Base-by-base conservation (phyloP, 164 flowering plant genomes). In the Umbilicus rupestris region DNA sequence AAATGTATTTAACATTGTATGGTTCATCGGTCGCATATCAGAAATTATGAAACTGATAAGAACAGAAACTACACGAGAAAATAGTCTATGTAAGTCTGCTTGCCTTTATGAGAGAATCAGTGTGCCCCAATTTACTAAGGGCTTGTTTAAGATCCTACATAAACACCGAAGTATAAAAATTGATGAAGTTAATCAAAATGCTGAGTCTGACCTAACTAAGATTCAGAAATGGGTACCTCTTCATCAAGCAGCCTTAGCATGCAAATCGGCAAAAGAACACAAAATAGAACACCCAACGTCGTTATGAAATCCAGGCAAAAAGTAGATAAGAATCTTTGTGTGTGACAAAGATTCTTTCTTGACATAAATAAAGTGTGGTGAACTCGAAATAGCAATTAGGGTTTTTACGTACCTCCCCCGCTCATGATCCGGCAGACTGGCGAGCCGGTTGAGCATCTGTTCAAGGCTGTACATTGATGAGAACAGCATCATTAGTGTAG, bases 81-180 rank as follows among this genome's bases (percentile, higher is more conserved):
- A n/a, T n/a, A 31, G 24, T 11, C 15, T 35, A 62, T 10, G 29
- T 58, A 4, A 24, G 24, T 0, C 10, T 20, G 47, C 29, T 16
- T 10, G 79, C 85, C 85, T 80, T 74, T 7, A 82, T 46, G 26
- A 72, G 80, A 50, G 83, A 66, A 70, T 75, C 79, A 6, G 63
- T 57, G 75, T 78, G 72, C 73, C 64, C 15, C 47, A 37, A 31
- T 2, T 44, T 44, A n/a, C 37, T 52, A 47, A 65, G 29, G 46
- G 65, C 17, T 29, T 16, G 47, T 15, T 16, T 35, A 17, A 39
- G 22, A 30, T 3, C 12, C 30, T 47, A 52, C 7, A 24, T 10
- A 17, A 59, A 7, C 6, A 35, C 8, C 0, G 2, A 67, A 20
- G 4, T 28, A 57, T 3, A 15, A 71, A 39, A 12, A 2, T 9